Evolutionary conservation across 2,329 filamentous ascomycete genomes (phyloP).

Genomic region (Aspergillus sp.): DNA sequence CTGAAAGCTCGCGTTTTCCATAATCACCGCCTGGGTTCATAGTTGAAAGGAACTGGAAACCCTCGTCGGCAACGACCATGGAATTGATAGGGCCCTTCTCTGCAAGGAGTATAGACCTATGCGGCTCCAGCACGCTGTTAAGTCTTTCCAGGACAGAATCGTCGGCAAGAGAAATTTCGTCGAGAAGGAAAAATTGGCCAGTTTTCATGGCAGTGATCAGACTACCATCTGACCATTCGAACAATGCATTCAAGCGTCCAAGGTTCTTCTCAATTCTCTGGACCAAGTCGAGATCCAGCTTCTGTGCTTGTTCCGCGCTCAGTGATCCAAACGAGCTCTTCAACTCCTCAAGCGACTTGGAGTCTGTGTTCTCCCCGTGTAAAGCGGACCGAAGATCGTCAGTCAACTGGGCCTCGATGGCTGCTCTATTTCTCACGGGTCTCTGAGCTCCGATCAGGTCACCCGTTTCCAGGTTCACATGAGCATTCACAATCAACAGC

Average conservation of each 20-base stretch:
- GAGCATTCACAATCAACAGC: conserved; percentile 89
- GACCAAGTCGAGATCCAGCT: conserved; percentile 49
- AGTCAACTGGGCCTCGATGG: conserved; percentile 64
- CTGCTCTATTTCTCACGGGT: conserved; percentile 79
- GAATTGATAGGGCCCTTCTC: conserved; percentile 89
- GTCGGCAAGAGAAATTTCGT: conserved; percentile 96
- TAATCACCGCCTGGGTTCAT: conserved; percentile 99
- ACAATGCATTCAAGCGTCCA: conserved; percentile 75
- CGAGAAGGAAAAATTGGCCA: conserved; percentile 87
- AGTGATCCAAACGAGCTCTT: conserved; percentile 59
- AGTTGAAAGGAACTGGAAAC: conserved; percentile 94
- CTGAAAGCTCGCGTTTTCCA: conserved; percentile 94
- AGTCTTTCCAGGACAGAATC: conserved; percentile 94
- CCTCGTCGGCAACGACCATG: conserved; percentile 68
- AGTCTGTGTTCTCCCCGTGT: conserved; percentile 27
- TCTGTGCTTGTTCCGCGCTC: conserved; percentile 40
- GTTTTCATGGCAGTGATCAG: conserved; percentile 90
- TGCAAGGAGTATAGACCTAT: conserved; percentile 80
- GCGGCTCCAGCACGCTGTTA: conserved; percentile 92
- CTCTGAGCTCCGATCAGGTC: conserved; percentile 95
- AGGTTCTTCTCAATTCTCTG: conserved; percentile 46
- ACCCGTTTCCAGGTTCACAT: conserved; percentile 96
- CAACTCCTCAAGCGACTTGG: conserved; percentile 53
- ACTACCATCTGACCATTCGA: conserved; percentile 95
- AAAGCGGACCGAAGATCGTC: conserved; percentile 56